These are phyloP conservation scores for Phytophthora colocasiae DNA, from an alignment of 352 stramenopile species.

Conservation along the genomic window DNA sequence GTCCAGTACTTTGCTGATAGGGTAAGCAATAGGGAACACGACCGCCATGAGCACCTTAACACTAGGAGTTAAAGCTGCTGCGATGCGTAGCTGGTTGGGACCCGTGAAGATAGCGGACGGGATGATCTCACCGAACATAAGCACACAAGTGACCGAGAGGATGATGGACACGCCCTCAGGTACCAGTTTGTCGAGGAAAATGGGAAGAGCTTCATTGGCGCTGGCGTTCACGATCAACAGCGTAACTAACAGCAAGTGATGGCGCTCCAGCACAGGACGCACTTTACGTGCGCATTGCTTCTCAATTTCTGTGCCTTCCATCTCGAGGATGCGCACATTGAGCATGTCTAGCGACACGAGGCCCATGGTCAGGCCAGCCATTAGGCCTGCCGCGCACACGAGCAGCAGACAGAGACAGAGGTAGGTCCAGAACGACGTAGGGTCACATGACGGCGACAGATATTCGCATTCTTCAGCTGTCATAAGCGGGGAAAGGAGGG, in stretches of 20 bases:
- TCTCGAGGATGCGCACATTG: constrained; percentile 81
- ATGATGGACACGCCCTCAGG: constrained; percentile 90
- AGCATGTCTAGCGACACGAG: constrained; percentile 82
- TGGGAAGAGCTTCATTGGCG: constrained; percentile 93
- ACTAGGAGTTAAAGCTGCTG: constrained; percentile 77
- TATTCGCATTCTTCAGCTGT: constrained; percentile 57
- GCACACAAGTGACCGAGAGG: constrained; percentile 93
- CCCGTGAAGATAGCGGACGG: constrained; percentile 95
- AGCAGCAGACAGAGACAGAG: constrained; percentile 53
- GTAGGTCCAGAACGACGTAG: constrained; percentile 68
- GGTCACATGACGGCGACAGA: constrained; percentile 72
- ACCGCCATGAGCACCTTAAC: constrained; percentile 92
- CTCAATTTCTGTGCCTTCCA: constrained; percentile 74
- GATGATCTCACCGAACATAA: constrained; percentile 98
- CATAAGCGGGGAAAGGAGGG: constrained; percentile 30
- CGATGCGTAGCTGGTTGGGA: constrained; percentile 92
- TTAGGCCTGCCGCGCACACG: constrained; percentile 63
- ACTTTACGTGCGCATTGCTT: constrained; percentile 80
- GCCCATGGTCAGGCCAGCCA: constrained; percentile 84
- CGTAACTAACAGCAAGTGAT: constrained; percentile 95
- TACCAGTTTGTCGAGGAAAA: constrained; percentile 93
- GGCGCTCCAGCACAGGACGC: constrained; percentile 88
- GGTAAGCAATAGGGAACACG: constrained; percentile 89
- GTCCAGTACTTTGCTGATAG: constrained; percentile 93
- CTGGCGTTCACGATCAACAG: constrained; percentile 95